phyloP scores from a whole-genome alignment of 2,329 filamentous ascomycete genomes.

The Hawksworthiomyces lignivorus region DNA sequence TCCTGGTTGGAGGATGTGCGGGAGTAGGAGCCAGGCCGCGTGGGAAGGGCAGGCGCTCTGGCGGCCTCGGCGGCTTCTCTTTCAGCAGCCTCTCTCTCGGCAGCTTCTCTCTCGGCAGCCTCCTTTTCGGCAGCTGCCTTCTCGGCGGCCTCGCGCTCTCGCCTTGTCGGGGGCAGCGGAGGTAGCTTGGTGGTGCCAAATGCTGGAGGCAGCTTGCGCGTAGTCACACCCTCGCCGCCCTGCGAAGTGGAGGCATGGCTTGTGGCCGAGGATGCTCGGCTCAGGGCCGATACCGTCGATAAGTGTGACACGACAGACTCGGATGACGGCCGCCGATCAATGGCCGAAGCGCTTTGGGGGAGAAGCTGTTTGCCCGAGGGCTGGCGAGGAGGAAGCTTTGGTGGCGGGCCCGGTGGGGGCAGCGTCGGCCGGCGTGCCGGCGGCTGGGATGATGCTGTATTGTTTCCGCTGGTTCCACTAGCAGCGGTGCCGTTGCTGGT shows the following conservation, averaged over 20 bases:
- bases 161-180: slow-evolving; percentile 46
- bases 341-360: slow-evolving; percentile 6
- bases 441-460: slow-evolving; percentile 20
- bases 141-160: slow-evolving; percentile 42
- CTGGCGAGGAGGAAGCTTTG: slow-evolving; percentile 43
- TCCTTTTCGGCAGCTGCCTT: slow-evolving; percentile 25
- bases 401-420: slow-evolving; percentile 31
- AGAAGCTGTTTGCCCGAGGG: slow-evolving; percentile 37
- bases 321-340: slow-evolving; percentile 44
- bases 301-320: slow-evolving; percentile 50
- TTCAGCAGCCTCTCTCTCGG: slow-evolving; percentile 6
- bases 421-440: slow-evolving; percentile 23
- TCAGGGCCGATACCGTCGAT: slow-evolving; percentile 45
- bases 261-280: slow-evolving; percentile 38
- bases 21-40: neutral
- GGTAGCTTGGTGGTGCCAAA: slow-evolving; percentile 51
- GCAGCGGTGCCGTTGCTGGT: slow-evolving; percentile 13
- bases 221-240: neutral
- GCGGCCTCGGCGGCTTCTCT: slow-evolving; percentile 5
- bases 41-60: slow-evolving; percentile 4
- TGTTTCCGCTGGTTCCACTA: slow-evolving; percentile 5
- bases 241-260: slow-evolving; percentile 33
- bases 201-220: slow-evolving; percentile 47
- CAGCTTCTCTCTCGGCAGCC: slow-evolving; percentile 11
- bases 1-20: neutral